Evolutionary conservation across 2,329 filamentous ascomycete genomes (phyloP).

Genomic region (Kalmusia sp.): DNA sequence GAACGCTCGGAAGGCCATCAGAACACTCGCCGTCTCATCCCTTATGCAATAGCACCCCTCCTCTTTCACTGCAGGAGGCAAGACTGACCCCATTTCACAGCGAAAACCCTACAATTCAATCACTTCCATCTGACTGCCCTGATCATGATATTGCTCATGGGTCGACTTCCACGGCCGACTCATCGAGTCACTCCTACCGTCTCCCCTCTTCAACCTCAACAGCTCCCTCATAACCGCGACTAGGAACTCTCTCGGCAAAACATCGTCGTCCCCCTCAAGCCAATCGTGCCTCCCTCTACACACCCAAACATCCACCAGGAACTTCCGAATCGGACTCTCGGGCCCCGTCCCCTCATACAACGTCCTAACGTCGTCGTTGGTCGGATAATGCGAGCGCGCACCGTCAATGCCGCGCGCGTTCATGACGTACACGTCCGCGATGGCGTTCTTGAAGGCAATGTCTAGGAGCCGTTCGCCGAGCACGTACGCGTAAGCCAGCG

Average conservation of each 20-base stretch:
- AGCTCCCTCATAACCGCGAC: constrained; percentile 11
- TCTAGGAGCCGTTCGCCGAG: constrained; percentile 25
- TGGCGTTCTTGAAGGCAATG: constrained; percentile 23
- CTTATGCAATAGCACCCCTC: too few relatives aligned
- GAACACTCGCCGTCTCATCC: too few relatives aligned
- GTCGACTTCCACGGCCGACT: constrained; percentile 19
- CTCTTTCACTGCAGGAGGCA: too few relatives aligned
- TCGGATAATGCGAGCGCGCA: constrained; percentile 11
- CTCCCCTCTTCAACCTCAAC: constrained; percentile 8
- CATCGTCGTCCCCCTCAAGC: constrained; percentile 14
- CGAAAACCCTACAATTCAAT: too few relatives aligned
- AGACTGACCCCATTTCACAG: too few relatives aligned
- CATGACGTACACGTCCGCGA: constrained; percentile 20
- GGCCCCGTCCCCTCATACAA: constrained; percentile 26
- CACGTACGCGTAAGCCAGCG: constrained; percentile 24
- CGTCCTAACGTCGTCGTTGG: constrained; percentile 21
- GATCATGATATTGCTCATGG: constrained; percentile 21
- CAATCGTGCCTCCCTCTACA: constrained; percentile 25
- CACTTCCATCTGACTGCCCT: too few relatives aligned
- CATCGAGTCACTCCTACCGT: constrained; percentile 7
- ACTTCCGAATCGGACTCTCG: constrained; percentile 17
- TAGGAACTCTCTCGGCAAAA: constrained; percentile 17
- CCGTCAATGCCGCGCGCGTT: constrained; percentile 17
- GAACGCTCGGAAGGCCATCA: too few relatives aligned
- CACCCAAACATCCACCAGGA: constrained; percentile 28